Evolutionary conservation across 768 basidiomycete genomes (phyloP), one percentile per base, ranked within the genome.

Genomic region (Sutorius australiensis): DNA sequence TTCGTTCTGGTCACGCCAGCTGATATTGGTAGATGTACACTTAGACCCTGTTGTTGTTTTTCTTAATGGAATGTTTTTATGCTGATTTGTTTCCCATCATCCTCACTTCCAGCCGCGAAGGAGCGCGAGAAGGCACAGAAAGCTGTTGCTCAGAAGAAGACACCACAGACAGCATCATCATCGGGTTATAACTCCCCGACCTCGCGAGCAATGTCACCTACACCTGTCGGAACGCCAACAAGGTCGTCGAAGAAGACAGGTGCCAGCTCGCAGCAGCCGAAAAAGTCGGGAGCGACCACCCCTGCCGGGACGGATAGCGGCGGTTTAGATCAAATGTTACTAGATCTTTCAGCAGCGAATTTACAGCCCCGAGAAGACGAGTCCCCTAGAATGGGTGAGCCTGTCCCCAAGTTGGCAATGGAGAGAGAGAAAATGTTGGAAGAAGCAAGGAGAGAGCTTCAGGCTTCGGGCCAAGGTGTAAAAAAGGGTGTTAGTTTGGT

Each of bases 401-500:
- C 81, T 42, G 69, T 77, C 9, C 89, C 88, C 13, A 86, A 80
- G 61, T 72, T 89, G 52, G 79, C 74, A 19, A 75, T 90, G 58
- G 85, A 89, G 13, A 77, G 80, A 54, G 93, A 90, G 67, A 95
- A 89, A 66, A 69, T 98, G 40, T 64, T 98, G 5, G 87, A 90
- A 60, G 90, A 95, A 69, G 92, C 86, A 1, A 80, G 69, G 56
- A 76, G 73, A 48, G 73, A 72, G 4, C 65, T 87, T 30, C 77
- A 79, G 24, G 70, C 66, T 3, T 70, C 79, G 52, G 75, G 72
- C 19, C 73, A 76, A 54, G 76, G 76, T 36, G 75, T 72, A 42
- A 92, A 84, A 70, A 87, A 83, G 61, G 80, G 77, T 12, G 73
- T 98, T 46, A 95, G 87, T 67, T 73, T 99, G 60, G 88, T 98